A percentile compares a stretch with the other conserved stretches of the same genome.
Conservation (phyloP, 441 rosid species). For the Theobroma grandiflorum region DNA sequence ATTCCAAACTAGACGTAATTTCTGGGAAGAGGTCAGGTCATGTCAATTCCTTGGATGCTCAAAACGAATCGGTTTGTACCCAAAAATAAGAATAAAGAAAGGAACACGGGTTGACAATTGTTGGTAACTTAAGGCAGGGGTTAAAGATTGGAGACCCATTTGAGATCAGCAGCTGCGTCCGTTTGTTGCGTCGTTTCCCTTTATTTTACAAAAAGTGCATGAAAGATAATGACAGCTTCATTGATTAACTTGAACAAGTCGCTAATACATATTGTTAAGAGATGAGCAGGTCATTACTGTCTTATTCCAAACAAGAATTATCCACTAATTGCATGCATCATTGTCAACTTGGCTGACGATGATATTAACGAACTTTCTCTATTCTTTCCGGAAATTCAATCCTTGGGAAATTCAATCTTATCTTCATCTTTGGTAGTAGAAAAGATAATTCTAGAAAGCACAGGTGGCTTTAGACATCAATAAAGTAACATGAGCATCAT, state of each 20-base stretch:
- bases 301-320: constrained; percentile 29
- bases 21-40: background rate
- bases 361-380: background rate
- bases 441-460: background rate
- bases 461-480: constrained; percentile 9
- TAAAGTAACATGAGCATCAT: background rate
- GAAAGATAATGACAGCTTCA: constrained; percentile 28
- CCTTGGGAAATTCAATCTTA: constrained; percentile 23
- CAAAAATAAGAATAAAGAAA: background rate
- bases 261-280: constrained; percentile 9
- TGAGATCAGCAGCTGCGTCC: constrained; percentile 48
- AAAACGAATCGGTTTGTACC: constrained; percentile 33
- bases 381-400: background rate
- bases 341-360: constrained; percentile 56
- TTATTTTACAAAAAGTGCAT: constrained; percentile 43
- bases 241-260: background rate
- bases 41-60: constrained; percentile 38
- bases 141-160: constrained; percentile 18
- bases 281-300: constrained; percentile 29
- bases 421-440: background rate
- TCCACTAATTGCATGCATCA: constrained; percentile 30
- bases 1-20: background rate
- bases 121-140: constrained; percentile 29
- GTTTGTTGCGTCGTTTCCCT: constrained; percentile 20
- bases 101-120: constrained; percentile 48